Evolutionary conservation across 176 grass and related monocot genomes (phyloP).

Genomic region (Bonia amplexicaulis): DNA sequence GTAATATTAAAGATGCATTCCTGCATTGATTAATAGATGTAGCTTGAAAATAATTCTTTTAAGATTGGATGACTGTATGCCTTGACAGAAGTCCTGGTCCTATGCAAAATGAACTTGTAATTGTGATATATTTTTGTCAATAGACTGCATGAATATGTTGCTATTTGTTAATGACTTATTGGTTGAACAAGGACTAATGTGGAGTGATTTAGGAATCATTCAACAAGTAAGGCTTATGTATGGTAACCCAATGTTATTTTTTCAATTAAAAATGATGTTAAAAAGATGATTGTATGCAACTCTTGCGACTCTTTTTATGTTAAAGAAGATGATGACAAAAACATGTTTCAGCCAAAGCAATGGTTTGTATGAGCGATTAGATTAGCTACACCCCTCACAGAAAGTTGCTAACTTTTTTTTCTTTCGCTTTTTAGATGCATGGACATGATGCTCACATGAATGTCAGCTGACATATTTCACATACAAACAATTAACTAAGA

Average conservation of each 20-base stretch:
- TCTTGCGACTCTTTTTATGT: neutral
- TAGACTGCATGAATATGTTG: neutral
- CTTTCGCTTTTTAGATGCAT: no score
- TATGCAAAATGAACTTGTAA: neutral
- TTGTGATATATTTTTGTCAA: neutral
- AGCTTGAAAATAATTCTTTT: neutral
- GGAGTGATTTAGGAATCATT: neutral
- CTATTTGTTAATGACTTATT: neutral
- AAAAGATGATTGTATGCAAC: neutral
- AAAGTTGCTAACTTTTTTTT: neutral
- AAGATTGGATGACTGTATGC: neutral
- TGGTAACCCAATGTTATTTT: neutral
- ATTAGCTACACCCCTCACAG: neutral
- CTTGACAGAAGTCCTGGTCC: neutral
- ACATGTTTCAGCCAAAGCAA: conserved; percentile 4
- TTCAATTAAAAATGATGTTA: neutral
- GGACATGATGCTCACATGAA: neutral
- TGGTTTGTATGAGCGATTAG: neutral
- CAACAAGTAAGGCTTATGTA: neutral
- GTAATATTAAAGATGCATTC: neutral
- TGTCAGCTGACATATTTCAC: neutral
- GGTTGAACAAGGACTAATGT: neutral
- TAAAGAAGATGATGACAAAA: neutral
- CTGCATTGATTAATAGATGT: neutral
- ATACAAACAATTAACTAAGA: conserved; percentile 11